Evolutionary conservation across 2,329 filamentous ascomycete genomes (phyloP).

Genomic region (Sporothrix protearum): DNA sequence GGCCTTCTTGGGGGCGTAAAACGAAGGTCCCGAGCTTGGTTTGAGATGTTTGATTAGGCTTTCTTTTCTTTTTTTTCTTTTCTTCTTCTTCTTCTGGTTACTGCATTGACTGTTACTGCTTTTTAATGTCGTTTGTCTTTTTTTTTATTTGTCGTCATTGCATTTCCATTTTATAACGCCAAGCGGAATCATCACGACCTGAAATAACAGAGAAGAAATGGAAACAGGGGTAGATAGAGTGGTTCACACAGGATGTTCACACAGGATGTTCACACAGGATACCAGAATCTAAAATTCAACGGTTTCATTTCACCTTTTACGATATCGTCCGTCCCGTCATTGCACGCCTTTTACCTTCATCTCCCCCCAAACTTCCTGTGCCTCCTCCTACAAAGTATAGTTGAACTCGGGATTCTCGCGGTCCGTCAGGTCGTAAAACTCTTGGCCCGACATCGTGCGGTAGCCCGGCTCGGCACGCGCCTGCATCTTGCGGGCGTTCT

Average conservation of each 20-base stretch:
- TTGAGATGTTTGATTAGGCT: neutral
- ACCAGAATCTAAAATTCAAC: conserved; percentile 4
- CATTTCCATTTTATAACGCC: neutral
- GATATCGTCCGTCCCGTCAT: neutral
- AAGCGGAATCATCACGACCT: neutral
- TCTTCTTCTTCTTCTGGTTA: neutral
- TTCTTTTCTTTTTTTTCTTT: neutral
- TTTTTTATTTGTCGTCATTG: neutral
- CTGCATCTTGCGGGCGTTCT: conserved; percentile 58
- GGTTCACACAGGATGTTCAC: too few relatives aligned
- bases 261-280: conserved; percentile 4
- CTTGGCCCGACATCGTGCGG: conserved; percentile 61
- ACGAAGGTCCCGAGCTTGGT: neutral
- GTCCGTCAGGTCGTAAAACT: conserved; percentile 65
- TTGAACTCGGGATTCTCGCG: conserved; percentile 62
- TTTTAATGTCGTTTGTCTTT: neutral
- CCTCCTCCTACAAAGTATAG: conserved; percentile 48
- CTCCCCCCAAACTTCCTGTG: neutral
- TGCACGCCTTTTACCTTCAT: neutral
- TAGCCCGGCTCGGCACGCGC: conserved; percentile 54
- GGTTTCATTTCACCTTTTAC: neutral
- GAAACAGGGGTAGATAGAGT: neutral
- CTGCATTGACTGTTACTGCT: neutral
- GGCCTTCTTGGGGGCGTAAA: conserved; percentile 9
- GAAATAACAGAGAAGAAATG: neutral